Evolutionary conservation across 2,329 filamentous ascomycete species (phyloP).

Genomic region (Endothia cerciana): DNA sequence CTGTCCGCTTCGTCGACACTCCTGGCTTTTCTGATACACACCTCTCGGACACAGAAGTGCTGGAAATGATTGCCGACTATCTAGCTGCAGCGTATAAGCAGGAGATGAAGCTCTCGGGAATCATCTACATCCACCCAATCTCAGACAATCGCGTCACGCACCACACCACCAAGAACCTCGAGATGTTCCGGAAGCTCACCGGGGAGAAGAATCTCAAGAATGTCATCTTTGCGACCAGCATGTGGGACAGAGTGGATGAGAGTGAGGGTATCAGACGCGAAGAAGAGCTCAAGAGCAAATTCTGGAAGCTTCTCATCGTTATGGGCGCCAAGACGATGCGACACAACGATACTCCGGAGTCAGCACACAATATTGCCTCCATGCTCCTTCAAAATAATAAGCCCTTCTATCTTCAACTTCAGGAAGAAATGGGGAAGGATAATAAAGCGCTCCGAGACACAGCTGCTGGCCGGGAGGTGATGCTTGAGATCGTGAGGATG

Average conservation of each 20-base stretch:
- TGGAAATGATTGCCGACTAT: constrained; percentile 46
- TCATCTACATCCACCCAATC: constrained; percentile 52
- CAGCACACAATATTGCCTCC: constrained; percentile 32
- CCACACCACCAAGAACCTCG: constrained; percentile 44
- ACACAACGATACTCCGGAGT: constrained; percentile 34
- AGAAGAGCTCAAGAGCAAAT: constrained; percentile 41
- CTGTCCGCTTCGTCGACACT: constrained; percentile 46
- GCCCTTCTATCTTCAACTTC: constrained; percentile 66
- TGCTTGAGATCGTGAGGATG: constrained; percentile 59
- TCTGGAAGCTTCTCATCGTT: constrained; percentile 42
- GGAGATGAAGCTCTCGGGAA: constrained; percentile 43
- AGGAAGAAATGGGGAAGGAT: constrained; percentile 63
- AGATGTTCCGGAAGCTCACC: constrained; percentile 49
- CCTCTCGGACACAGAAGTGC: constrained; percentile 48
- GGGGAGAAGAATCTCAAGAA: constrained; percentile 45
- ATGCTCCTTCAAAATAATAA: constrained; percentile 53
- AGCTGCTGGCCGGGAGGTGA: constrained; percentile 55
- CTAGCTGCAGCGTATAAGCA: constrained; percentile 39
- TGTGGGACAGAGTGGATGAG: constrained; percentile 44
- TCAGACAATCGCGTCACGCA: constrained; percentile 45
- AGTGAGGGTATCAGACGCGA: constrained; percentile 35
- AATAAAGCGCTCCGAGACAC: constrained; percentile 53
- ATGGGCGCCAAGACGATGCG: constrained; percentile 36
- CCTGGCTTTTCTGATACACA: constrained; percentile 52
- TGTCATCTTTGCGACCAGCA: constrained; percentile 47